A percentile compares a stretch with the other conserved stretches of the same genome.
Conservation (phyloP, 352 stramenopile genomes). For the Globisporangium apiculatum region DNA sequence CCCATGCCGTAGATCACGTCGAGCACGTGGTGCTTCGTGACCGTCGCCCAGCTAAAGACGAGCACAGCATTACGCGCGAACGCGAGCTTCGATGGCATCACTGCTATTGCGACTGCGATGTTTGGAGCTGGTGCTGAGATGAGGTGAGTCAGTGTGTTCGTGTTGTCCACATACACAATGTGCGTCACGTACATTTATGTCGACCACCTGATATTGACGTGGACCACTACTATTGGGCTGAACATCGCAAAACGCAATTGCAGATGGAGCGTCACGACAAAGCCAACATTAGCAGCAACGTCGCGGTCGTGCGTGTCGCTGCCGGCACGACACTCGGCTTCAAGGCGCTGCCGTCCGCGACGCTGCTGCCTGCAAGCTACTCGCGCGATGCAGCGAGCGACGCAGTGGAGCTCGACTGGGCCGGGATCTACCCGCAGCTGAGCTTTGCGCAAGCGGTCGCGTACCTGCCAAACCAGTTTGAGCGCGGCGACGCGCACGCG, state of each 20-base stretch:
- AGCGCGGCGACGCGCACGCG: constrained; percentile 9
- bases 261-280: no score
- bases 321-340: constrained; percentile 6
- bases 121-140: no score
- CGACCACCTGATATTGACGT: no score
- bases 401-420: constrained; percentile 11
- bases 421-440: constrained; percentile 21
- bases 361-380: background rate
- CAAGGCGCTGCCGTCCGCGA: constrained; percentile 8
- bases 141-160: no score
- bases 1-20: constrained; percentile 84
- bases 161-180: no score
- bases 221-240: no score
- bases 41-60: constrained; percentile 47
- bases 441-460: constrained; percentile 16
- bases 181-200: no score
- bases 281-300: background rate
- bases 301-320: constrained; percentile 1
- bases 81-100: background rate
- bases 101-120: background rate
- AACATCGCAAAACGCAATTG: no score
- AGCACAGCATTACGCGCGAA: constrained; percentile 46
- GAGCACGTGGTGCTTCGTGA: constrained; percentile 58
- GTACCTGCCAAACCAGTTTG: constrained; percentile 24
- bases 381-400: background rate